A percentile compares a stretch with the other conserved stretches of the same genome.
These are phyloP conservation scores for Podospora sp. DNA, from an alignment of 495 filamentous ascomycete species.

Conservation along the genomic window DNA sequence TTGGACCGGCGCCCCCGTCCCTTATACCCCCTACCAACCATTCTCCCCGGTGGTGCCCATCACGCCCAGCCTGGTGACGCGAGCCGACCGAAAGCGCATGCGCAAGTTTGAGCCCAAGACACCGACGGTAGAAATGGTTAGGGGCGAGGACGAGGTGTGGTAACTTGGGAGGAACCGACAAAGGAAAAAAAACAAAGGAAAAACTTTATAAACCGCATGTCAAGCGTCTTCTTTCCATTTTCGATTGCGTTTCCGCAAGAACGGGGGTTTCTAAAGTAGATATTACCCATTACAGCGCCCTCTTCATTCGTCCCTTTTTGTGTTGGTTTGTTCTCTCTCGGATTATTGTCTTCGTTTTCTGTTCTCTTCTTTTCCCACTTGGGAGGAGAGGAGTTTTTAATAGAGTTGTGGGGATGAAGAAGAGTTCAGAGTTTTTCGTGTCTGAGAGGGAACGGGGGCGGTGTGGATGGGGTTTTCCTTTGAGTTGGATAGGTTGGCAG, in stretches of 20 bases:
- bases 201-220: neutral
- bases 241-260: constrained; percentile 2
- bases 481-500: neutral
- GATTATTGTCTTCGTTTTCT: neutral
- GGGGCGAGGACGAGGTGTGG: constrained; percentile 57
- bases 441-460: neutral
- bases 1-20: constrained; percentile 71
- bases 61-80: constrained; percentile 77
- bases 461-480: neutral
- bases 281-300: constrained; percentile 1
- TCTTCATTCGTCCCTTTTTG: neutral
- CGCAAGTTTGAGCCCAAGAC: constrained; percentile 61
- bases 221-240: constrained; percentile 2
- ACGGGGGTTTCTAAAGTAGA: constrained; percentile 9
- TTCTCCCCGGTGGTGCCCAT: constrained; percentile 86
- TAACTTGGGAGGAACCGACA: constrained; percentile 24
- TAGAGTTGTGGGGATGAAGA: neutral
- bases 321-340: neutral
- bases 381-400: neutral
- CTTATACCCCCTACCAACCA: constrained; percentile 91
- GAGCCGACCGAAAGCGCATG: constrained; percentile 71
- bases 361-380: neutral
- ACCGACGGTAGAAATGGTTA: constrained; percentile 57
- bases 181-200: constrained; percentile 1
- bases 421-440: neutral